These are phyloP conservation scores for Pyrenula massariospora DNA, from an alignment of 495 filamentous ascomycete genomes.

Conservation along the genomic window DNA sequence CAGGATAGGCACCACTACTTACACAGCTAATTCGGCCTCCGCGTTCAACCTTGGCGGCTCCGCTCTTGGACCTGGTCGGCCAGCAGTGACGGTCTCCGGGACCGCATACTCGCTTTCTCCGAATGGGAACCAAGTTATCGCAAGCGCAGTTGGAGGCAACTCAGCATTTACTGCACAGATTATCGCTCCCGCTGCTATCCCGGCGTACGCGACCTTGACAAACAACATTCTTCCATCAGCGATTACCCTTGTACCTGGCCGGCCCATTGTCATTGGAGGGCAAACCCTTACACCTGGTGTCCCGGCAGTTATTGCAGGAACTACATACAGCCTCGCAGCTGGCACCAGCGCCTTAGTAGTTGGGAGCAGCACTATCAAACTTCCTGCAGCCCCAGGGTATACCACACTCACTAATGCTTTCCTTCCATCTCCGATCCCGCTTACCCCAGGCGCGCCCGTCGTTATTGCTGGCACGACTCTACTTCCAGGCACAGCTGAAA, in stretches of 20 bases:
- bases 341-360: neutral
- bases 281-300: neutral
- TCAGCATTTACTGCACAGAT: neutral
- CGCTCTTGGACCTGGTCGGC: neutral
- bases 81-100: neutral
- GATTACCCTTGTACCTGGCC: neutral
- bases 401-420: neutral
- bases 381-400: neutral
- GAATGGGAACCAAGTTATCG: neutral
- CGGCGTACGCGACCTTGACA: neutral
- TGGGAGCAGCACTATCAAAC: neutral
- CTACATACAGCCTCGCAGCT: neutral
- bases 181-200: neutral
- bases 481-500: slow-evolving; percentile 1
- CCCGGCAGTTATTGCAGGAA: neutral
- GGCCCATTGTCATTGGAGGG: neutral
- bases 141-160: neutral
- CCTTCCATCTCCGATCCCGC: neutral
- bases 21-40: neutral
- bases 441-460: neutral
- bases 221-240: neutral
- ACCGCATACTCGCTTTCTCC: neutral
- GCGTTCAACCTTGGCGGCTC: neutral
- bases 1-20: neutral
- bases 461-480: slow-evolving; percentile 5